Conservation (phyloP, 2,329 filamentous ascomycete genomes). For the Bipolaris bicolor region DNA sequence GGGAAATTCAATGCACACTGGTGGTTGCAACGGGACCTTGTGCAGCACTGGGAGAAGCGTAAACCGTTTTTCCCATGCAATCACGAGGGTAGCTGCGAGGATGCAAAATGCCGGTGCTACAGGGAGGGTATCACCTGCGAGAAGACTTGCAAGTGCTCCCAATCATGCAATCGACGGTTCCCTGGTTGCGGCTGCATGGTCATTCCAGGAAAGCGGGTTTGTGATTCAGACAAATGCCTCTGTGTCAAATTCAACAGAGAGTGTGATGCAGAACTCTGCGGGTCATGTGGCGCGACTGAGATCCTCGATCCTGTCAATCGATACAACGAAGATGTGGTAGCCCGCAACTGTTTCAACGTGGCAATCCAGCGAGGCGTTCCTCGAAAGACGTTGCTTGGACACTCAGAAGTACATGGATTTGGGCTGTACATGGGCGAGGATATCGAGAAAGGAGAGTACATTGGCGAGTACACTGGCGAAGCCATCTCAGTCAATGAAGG, state of each 20-base stretch:
- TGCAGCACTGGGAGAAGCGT: constrained; percentile 62
- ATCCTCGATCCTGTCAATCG: constrained; percentile 72
- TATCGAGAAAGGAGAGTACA: constrained; percentile 71
- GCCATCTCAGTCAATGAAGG: constrained; percentile 73
- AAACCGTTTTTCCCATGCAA: constrained; percentile 69
- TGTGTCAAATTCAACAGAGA: constrained; percentile 76
- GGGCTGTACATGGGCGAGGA: constrained; percentile 75
- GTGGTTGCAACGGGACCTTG: constrained; percentile 47
- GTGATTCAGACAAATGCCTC: constrained; percentile 61
- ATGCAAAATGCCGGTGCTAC: constrained; percentile 67
- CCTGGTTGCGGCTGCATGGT: constrained; percentile 51
- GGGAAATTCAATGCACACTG: constrained; percentile 25
- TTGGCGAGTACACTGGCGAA: constrained; percentile 83
- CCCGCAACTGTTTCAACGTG: constrained; percentile 73
- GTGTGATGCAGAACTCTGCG: constrained; percentile 79
- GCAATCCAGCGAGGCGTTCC: constrained; percentile 70
- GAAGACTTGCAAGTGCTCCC: constrained; percentile 72
- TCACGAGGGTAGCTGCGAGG: constrained; percentile 69
- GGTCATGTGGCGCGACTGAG: constrained; percentile 70
- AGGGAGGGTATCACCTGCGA: constrained; percentile 70
- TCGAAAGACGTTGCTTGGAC: constrained; percentile 71
- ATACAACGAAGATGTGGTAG: constrained; percentile 62
- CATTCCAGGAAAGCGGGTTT: constrained; percentile 48
- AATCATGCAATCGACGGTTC: constrained; percentile 61
- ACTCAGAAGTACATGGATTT: constrained; percentile 75